A percentile compares a stretch with the other conserved stretches of the same genome.
phyloP scores from a whole-genome alignment of 352 stramenopile species.

The Pythium brachiatum region DNA sequence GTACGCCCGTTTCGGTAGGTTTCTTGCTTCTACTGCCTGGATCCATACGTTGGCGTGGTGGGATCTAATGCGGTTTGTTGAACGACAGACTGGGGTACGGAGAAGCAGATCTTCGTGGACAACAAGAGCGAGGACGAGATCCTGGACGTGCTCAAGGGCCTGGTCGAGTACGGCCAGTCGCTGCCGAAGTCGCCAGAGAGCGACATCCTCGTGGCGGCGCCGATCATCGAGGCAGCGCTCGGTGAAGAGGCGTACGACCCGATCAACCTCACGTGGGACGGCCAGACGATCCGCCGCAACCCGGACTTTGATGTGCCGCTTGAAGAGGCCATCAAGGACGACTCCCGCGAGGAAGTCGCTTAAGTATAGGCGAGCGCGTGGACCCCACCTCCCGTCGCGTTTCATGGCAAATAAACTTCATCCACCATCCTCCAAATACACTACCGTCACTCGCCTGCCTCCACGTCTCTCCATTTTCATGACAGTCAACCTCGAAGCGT shows the following conservation, averaged over 20 bases:
- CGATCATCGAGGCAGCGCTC: slow-evolving; percentile 68
- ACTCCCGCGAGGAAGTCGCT: slow-evolving; percentile 29
- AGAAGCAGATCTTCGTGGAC: slow-evolving; percentile 82
- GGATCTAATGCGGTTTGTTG: too few relatives aligned
- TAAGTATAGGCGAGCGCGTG: slow-evolving; percentile 14
- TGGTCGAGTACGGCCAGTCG: slow-evolving; percentile 69
- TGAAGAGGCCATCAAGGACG: slow-evolving; percentile 62
- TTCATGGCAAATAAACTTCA: slow-evolving; percentile 6
- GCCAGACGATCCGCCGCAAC: slow-evolving; percentile 74
- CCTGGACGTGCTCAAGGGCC: slow-evolving; percentile 63
- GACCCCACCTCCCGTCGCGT: background rate
- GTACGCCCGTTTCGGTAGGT: slow-evolving; percentile 74
- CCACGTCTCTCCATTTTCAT: background rate
- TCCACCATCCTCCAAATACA: background rate
- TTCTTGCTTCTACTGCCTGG: too few relatives aligned
- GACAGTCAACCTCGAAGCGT: too few relatives aligned
- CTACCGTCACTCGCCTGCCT: background rate
- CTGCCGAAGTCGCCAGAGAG: slow-evolving; percentile 86
- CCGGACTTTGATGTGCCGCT: slow-evolving; percentile 79
- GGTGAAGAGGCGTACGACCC: slow-evolving; percentile 75
- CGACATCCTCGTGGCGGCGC: slow-evolving; percentile 65
- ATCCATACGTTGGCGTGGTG: too few relatives aligned
- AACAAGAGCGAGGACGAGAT: slow-evolving; percentile 86
- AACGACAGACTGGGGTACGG: slow-evolving; percentile 67
- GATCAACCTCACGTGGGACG: slow-evolving; percentile 86